These are phyloP conservation scores for Metarhizium rileyi DNA, from an alignment of 2,329 filamentous ascomycete species.

Conservation along the genomic window DNA sequence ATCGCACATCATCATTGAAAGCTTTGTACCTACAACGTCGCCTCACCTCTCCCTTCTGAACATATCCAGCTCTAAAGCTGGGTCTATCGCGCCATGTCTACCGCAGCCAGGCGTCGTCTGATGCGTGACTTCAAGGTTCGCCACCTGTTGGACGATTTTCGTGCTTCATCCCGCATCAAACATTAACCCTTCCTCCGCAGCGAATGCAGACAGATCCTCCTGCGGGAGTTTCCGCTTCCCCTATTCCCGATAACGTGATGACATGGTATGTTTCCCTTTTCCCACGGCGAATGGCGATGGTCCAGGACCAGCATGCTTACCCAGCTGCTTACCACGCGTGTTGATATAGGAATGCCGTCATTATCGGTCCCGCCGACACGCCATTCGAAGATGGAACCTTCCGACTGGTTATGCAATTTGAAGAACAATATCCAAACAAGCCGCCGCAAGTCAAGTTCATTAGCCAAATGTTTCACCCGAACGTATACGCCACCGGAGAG, in stretches of 20 bases:
- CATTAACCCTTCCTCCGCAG: conserved; percentile 32
- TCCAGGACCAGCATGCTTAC: background rate
- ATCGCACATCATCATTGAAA: background rate
- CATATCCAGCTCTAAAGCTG: conserved; percentile 1
- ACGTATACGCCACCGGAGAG: conserved; percentile 95
- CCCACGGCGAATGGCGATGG: background rate
- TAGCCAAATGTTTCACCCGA: conserved; percentile 98
- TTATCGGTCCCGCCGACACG: conserved; percentile 92
- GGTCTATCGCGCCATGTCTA: conserved; percentile 52
- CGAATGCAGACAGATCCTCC: conserved; percentile 99
- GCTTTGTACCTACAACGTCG: background rate
- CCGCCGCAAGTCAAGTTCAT: conserved; percentile 97
- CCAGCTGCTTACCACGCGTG: conserved; percentile 10
- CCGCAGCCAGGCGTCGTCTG: conserved; percentile 84
- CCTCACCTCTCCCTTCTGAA: background rate
- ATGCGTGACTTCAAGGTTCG: conserved; percentile 99
- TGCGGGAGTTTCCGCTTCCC: conserved; percentile 90
- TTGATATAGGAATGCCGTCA: conserved; percentile 79
- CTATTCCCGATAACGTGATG: conserved; percentile 95
- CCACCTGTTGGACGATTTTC: conserved; percentile 8
- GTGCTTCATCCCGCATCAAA: background rate
- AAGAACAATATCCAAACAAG: conserved; percentile 98
- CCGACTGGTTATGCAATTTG: conserved; percentile 95
- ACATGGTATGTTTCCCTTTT: conserved; percentile 57
- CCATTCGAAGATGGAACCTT: conserved; percentile 98